These are phyloP conservation scores for Mycosphaerella arachidis DNA, from an alignment of 2,329 filamentous ascomycete genomes.

Conservation along the genomic window DNA sequence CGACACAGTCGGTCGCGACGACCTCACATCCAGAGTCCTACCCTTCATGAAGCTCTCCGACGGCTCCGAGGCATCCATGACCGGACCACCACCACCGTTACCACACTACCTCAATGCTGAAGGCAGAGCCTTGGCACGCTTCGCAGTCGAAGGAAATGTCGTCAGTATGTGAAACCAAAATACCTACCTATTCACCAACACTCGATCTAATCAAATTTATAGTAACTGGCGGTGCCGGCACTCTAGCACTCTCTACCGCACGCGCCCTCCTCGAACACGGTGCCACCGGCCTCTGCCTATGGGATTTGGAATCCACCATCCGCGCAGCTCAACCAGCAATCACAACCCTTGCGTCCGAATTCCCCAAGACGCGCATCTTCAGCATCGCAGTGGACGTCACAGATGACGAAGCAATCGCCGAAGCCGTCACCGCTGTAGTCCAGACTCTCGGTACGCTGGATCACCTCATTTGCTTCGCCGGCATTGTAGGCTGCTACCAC, in stretches of 20 bases:
- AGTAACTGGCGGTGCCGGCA: constrained; percentile 65
- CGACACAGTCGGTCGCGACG: constrained; percentile 34
- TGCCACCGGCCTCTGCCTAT: constrained; percentile 53
- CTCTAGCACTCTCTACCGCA: constrained; percentile 55
- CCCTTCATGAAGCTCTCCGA: constrained; percentile 49
- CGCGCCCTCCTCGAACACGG: constrained; percentile 66
- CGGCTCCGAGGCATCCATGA: constrained; percentile 39
- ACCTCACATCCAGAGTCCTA: constrained; percentile 42
- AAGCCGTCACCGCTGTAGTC: constrained; percentile 40
- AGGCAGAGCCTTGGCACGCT: constrained; percentile 45
- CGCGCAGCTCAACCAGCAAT: constrained; percentile 41
- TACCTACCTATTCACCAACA: not conserved
- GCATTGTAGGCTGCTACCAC: constrained; percentile 60
- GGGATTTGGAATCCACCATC: constrained; percentile 52
- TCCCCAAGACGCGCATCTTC: constrained; percentile 51
- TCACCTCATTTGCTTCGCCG: constrained; percentile 61
- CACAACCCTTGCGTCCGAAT: constrained; percentile 47
- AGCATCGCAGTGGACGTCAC: constrained; percentile 58
- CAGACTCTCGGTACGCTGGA: constrained; percentile 49
- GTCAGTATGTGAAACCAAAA: constrained; percentile 41
- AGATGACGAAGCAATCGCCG: constrained; percentile 44
- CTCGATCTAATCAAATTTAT: constrained; percentile 10
- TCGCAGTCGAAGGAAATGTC: constrained; percentile 51
- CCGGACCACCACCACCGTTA: constrained; percentile 42
- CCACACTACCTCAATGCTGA: constrained; percentile 40